phyloP scores from a whole-genome alignment of 2,329 filamentous ascomycete species.

The Fusarium staphyleae region DNA sequence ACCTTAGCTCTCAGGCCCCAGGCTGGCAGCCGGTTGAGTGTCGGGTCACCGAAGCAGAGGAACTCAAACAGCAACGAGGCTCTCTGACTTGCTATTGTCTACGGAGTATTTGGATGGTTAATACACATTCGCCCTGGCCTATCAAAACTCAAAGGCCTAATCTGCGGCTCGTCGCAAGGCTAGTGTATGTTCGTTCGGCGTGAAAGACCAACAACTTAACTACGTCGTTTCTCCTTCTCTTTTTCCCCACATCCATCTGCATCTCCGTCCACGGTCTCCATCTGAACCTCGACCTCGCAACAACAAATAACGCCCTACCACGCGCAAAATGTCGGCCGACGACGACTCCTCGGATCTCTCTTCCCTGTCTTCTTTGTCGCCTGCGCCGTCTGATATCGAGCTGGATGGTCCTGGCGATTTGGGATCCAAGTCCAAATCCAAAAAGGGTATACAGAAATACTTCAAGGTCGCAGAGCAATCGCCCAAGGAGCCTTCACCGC shows the following conservation, averaged over 20 bases:
- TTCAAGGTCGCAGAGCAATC: conserved; percentile 64
- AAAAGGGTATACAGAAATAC: conserved; percentile 70
- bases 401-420: conserved; percentile 55
- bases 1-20: conserved; percentile 3
- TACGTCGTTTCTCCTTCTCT: conserved; percentile 44
- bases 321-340: conserved; percentile 61
- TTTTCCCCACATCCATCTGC: conserved; percentile 44
- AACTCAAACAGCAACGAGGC: conserved; percentile 10
- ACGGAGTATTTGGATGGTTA: conserved; percentile 33
- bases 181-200: conserved; percentile 45
- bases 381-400: conserved; percentile 54
- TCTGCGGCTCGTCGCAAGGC: conserved; percentile 43
- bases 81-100: conserved; percentile 23
- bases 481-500: conserved; percentile 67
- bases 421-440: conserved; percentile 54
- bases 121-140: conserved; percentile 41
- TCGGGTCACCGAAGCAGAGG: not conserved
- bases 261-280: conserved; percentile 37
- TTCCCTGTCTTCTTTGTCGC: conserved; percentile 59
- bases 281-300: conserved; percentile 40
- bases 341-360: conserved; percentile 71
- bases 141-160: conserved; percentile 43
- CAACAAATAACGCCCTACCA: conserved; percentile 38
- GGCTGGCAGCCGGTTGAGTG: not conserved
- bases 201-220: conserved; percentile 39